Evolutionary conservation across 2,329 filamentous ascomycete genomes (phyloP).

Genomic region (Colletotrichum spaethianum): DNA sequence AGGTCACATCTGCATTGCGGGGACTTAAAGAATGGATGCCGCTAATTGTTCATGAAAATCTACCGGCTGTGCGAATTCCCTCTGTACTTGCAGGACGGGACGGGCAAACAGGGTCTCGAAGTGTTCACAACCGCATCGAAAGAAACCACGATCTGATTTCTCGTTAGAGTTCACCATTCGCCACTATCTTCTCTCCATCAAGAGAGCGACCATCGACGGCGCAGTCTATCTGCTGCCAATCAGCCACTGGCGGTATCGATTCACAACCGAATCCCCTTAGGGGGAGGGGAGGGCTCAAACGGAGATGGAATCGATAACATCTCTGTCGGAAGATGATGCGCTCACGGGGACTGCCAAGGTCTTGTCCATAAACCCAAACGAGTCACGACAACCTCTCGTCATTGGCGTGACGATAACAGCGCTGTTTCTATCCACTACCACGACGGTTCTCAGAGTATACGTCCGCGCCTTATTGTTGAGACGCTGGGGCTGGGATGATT

Average conservation of each 20-base stretch:
- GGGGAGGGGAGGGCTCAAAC: neutral
- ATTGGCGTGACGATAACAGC: slow-evolving; percentile 14
- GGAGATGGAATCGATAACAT: neutral
- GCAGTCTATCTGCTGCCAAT: neutral
- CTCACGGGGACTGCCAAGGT: neutral
- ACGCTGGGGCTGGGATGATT: slow-evolving; percentile 33
- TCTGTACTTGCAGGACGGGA: neutral
- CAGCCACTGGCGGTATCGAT: neutral
- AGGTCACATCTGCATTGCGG: neutral
- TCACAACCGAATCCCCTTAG: no score
- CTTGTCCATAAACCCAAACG: neutral
- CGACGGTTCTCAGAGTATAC: slow-evolving; percentile 18
- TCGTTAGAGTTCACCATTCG: neutral
- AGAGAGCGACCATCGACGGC: neutral
- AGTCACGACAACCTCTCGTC: slow-evolving; percentile 25
- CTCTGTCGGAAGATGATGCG: neutral
- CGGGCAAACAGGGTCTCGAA: no score
- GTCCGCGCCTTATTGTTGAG: slow-evolving; percentile 20
- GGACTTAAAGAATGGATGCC: neutral
- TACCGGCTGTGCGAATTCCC: neutral
- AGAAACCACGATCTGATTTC: neutral
- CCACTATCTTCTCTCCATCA: neutral
- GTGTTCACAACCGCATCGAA: neutral
- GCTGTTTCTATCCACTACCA: neutral
- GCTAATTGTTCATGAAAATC: neutral